These are phyloP conservation scores for Diaporthe citrichinensis DNA, from an alignment of 2,329 filamentous ascomycete genomes.

Conservation along the genomic window DNA sequence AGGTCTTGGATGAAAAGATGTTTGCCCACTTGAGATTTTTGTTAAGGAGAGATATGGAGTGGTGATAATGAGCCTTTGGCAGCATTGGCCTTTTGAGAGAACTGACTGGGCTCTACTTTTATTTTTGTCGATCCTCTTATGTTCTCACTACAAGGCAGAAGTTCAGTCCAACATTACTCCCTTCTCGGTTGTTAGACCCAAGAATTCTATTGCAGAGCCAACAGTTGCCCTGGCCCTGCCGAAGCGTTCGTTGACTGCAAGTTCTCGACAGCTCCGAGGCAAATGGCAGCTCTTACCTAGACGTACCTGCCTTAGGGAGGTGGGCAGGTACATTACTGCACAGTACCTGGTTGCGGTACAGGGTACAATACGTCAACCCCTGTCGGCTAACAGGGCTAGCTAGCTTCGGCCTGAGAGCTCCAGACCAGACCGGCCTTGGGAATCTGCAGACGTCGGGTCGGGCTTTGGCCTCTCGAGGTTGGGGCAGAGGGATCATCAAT, in stretches of 20 bases:
- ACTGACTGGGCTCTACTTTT: background rate
- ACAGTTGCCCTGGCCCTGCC: background rate
- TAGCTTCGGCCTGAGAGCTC: slow-evolving; percentile 27
- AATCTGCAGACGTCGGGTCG: slow-evolving; percentile 19
- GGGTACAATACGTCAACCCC: slow-evolving; percentile 25
- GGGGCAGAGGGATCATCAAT: slow-evolving; percentile 14
- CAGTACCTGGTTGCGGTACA: background rate
- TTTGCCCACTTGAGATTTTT: slow-evolving; percentile 19
- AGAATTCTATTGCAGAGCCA: background rate
- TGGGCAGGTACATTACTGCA: background rate
- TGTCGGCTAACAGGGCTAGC: slow-evolving; percentile 17
- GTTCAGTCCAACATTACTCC: background rate
- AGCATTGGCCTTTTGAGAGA: slow-evolving; percentile 26
- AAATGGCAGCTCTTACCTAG: background rate
- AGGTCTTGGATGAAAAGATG: slow-evolving; percentile 11
- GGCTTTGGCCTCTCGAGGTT: slow-evolving; percentile 29
- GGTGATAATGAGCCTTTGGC: slow-evolving; percentile 30
- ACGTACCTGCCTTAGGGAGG: background rate
- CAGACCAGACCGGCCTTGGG: slow-evolving; percentile 5
- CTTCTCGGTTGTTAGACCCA: background rate
- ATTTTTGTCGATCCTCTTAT: background rate
- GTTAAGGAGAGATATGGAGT: slow-evolving; percentile 1
- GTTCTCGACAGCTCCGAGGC: background rate
- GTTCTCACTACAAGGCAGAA: background rate
- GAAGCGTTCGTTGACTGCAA: background rate